phyloP scores from a whole-genome alignment of 2,329 filamentous ascomycete species.

The Calonectria pteridis region DNA sequence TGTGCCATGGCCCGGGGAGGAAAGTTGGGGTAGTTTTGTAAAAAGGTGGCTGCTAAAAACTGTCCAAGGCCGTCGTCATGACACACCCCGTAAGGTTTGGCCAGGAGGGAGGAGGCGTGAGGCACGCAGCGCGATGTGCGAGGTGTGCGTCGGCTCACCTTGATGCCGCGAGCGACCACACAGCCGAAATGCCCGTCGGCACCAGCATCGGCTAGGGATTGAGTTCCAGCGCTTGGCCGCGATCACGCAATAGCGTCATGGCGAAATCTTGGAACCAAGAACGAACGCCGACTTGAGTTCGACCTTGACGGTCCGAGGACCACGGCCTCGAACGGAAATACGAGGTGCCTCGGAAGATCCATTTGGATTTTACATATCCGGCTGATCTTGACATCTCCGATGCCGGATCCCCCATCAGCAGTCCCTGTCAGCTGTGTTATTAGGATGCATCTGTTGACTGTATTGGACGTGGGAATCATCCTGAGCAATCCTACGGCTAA shows the following conservation, averaged over 20 bases:
- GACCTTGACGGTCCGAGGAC: neutral
- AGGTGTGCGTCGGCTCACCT: constrained; percentile 4
- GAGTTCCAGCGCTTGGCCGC: neutral
- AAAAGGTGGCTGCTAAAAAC: neutral
- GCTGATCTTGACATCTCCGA: constrained; percentile 10
- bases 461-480: constrained; percentile 8
- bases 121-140: neutral
- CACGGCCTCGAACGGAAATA: constrained; percentile 12
- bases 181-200: constrained; percentile 15
- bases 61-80: neutral
- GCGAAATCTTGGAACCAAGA: neutral
- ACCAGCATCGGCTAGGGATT: neutral
- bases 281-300: neutral
- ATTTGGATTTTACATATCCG: neutral
- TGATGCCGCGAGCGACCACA: neutral
- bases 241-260: neutral
- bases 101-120: neutral
- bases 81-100: neutral
- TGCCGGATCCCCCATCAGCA: neutral
- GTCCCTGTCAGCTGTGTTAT: neutral
- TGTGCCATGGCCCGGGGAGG: neutral
- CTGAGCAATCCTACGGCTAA: neutral
- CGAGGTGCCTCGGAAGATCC: constrained; percentile 4
- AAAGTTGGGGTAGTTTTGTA: neutral
- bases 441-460: constrained; percentile 3